Evolutionary conservation across 768 basidiomycete genomes (phyloP).

Genomic region (Hirschioporus abietinus): DNA sequence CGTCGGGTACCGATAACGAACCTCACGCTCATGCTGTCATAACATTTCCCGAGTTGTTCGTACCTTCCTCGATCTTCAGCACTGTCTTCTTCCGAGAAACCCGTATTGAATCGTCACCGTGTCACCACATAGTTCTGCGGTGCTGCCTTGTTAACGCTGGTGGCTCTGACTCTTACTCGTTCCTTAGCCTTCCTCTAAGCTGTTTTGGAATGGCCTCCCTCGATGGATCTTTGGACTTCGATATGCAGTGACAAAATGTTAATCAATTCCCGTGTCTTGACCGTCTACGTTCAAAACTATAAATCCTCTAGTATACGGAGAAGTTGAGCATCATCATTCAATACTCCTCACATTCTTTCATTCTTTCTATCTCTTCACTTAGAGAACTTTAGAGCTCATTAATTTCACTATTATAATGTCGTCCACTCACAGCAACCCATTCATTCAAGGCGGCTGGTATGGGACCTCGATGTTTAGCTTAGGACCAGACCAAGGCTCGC

Average conservation of each 20-base stretch:
- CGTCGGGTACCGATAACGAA: neutral
- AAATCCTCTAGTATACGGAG: neutral
- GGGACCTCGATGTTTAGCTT: neutral
- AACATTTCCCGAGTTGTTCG: neutral
- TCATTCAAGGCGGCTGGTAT: neutral
- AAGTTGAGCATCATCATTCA: neutral
- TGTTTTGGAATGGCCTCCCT: neutral
- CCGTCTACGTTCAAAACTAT: neutral
- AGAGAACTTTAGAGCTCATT: neutral
- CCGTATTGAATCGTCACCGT: neutral
- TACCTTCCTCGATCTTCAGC: neutral
- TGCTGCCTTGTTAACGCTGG: neutral
- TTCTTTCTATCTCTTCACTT: neutral
- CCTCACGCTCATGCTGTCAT: neutral
- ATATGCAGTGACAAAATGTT: neutral
- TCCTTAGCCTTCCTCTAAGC: neutral
- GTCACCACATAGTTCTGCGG: neutral
- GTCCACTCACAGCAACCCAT: conserved; percentile 3
- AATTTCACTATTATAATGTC: neutral
- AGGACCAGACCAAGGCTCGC: neutral
- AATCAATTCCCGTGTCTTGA: neutral
- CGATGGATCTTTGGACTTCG: neutral
- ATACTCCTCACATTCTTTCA: neutral
- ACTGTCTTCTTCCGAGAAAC: neutral
- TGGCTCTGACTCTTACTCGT: neutral